Percentiles rank a stretch among this genome's conserved stretches.
phyloP scores from a whole-genome alignment of 139 green algal genomes.

The Diplosphaera chodatii region DNA sequence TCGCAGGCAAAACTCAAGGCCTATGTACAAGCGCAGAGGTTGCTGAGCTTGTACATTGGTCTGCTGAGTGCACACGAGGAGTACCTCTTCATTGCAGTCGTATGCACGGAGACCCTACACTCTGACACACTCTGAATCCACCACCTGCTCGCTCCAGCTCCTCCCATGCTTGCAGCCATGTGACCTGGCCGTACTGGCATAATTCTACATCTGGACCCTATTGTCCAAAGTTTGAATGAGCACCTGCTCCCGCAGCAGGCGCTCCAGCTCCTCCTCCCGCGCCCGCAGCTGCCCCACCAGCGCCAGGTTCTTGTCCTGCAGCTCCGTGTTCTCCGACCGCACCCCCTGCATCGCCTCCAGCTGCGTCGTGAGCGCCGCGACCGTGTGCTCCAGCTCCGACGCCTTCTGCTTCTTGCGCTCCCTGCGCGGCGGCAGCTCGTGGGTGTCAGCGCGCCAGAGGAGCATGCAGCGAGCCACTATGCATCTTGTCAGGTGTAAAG shows the following conservation, averaged over 20 bases:
- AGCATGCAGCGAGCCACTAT: background rate
- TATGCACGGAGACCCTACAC: too few relatives aligned
- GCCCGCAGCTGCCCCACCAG: background rate
- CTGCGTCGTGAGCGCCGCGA: background rate
- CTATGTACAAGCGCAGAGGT: too few relatives aligned
- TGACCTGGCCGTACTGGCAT: background rate
- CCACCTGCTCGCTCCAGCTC: too few relatives aligned
- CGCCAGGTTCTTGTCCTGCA: constrained; percentile 1
- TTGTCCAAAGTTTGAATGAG: too few relatives aligned
- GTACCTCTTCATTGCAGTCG: too few relatives aligned
- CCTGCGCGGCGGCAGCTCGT: constrained; percentile 9
- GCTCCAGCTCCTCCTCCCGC: background rate
- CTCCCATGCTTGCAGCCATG: too few relatives aligned
- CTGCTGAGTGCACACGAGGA: too few relatives aligned
- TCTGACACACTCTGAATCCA: too few relatives aligned
- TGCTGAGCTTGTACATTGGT: too few relatives aligned
- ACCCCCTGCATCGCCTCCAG: background rate
- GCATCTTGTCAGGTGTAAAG: background rate
- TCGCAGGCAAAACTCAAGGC: too few relatives aligned
- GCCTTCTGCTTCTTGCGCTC: constrained; percentile 55
- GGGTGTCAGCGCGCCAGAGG: too few relatives aligned
- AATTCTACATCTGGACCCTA: too few relatives aligned
- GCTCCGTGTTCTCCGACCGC: background rate
- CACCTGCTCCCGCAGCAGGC: background rate
- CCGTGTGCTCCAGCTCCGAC: constrained; percentile 17